Evolutionary conservation across 2,329 filamentous ascomycete species (phyloP).

Genomic region (Dissoconium aciculare): DNA sequence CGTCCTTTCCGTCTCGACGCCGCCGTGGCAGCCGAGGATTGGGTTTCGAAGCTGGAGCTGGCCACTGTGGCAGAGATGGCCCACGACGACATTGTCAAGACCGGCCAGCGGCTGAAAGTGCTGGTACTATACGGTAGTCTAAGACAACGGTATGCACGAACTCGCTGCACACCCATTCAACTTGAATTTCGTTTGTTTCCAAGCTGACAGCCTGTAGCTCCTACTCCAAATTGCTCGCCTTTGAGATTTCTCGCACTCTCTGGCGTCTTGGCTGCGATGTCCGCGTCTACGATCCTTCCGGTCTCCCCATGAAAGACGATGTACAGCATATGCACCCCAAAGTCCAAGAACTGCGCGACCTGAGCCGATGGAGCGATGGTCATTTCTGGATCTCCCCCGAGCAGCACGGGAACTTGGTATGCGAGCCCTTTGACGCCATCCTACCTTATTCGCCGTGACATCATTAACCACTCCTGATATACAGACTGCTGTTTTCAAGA

Average conservation of each 20-base stretch:
- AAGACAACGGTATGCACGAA: no score
- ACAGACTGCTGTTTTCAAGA: constrained; percentile 50
- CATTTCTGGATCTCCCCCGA: constrained; percentile 52
- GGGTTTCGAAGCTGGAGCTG: constrained; percentile 43
- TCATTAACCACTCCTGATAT: no score
- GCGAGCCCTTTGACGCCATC: constrained; percentile 37
- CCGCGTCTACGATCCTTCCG: constrained; percentile 42
- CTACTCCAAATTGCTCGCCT: constrained; percentile 42
- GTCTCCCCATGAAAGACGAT: constrained; percentile 47
- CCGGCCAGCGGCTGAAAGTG: constrained; percentile 36
- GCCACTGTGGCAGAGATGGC: constrained; percentile 38
- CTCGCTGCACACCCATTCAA: no score
- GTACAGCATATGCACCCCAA: constrained; percentile 39
- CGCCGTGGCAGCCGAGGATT: constrained; percentile 32
- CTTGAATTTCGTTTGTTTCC: no score
- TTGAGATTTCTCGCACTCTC: constrained; percentile 43
- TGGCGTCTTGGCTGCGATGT: constrained; percentile 50
- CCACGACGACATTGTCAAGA: constrained; percentile 30
- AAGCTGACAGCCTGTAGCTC: no score
- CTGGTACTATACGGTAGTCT: constrained; percentile 49
- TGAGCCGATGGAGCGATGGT: constrained; percentile 49
- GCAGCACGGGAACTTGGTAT: constrained; percentile 48
- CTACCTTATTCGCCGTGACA: constrained; percentile 3
- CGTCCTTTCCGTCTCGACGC: constrained; percentile 41
- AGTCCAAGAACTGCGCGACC: constrained; percentile 45